Evolutionary conservation across 805 yeast genomes (phyloP).

Genomic region (Candida caryicola): DNA sequence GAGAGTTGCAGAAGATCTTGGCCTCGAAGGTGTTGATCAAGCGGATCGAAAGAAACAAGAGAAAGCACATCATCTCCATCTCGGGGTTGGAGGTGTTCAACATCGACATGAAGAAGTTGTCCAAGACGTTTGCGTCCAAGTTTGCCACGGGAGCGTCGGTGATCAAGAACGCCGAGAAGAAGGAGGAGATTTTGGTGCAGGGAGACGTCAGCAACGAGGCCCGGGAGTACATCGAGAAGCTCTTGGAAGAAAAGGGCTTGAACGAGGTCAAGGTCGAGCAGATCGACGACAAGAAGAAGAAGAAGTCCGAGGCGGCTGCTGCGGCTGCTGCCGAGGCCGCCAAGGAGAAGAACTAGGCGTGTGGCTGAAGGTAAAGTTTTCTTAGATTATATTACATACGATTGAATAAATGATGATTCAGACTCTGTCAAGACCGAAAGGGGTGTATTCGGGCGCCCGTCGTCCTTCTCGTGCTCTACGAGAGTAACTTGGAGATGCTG

Average conservation of each 20-base stretch:
- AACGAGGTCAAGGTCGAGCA: constrained; percentile 86
- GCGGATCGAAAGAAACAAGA: constrained; percentile 84
- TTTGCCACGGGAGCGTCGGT: constrained; percentile 97
- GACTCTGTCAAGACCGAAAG: too few species aligned
- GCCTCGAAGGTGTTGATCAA: constrained; percentile 80
- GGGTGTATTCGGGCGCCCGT: too few species aligned
- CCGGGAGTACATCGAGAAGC: constrained; percentile 65
- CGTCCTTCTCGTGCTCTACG: too few species aligned
- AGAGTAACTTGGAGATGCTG: constrained; percentile 8
- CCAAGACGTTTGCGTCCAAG: constrained; percentile 88
- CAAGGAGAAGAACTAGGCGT: neutral
- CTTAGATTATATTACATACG: too few species aligned
- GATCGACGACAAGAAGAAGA: constrained; percentile 76
- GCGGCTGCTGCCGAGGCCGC: constrained; percentile 4
- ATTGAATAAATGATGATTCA: too few species aligned
- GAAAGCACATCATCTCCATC: constrained; percentile 83
- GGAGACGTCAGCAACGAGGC: constrained; percentile 95
- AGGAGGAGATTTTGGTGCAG: constrained; percentile 87
- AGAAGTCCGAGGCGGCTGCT: constrained; percentile 27
- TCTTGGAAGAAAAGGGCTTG: constrained; percentile 79
- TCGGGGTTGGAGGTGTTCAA: constrained; percentile 86
- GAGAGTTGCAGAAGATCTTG: constrained; percentile 75
- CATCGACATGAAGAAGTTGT: constrained; percentile 83
- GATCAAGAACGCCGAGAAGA: constrained; percentile 84
- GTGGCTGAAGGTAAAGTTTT: too few species aligned